Base-by-base conservation (phyloP, 352 stramenopile species). In the Phytopythium litorale region DNA sequence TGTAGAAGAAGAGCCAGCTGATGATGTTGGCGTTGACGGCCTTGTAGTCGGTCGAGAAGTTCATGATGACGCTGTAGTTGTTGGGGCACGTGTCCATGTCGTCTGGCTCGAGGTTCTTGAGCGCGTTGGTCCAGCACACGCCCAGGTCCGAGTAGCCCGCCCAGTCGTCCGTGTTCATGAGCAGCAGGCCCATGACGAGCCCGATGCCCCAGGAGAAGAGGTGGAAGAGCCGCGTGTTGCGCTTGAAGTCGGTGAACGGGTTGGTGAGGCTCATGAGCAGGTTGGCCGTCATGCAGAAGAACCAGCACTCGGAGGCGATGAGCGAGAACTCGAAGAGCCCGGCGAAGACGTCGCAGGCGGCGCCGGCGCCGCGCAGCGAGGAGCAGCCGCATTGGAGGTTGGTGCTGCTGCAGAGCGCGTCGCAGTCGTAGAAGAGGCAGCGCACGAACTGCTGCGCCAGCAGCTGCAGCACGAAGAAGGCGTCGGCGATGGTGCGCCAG, bases 221-320 rank as follows among this genome's bases (percentile, higher is more conserved):
- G 72, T 96, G 86, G 70, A 94, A 96, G 45, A 91, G 53, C 16
- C 79, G 64, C 52, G 76, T 93, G 74, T 96, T 96, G 64, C 79
- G 70, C 67, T 95, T 94, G 64, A 94, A 96, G 72, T 96, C 85
- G 19, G 85, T 96, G 62, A 97, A 97, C 19, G 89, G 89, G 67
- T 96, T 97, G 7, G 85, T 96, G 37, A 96, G 72, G 57, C 84
- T 91, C 70, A 96, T 75, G 45, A 94, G 67, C 42, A 97, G 63
- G 64, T 97, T 91, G 37, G 93, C 71, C 49, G 89, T 92, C 84
- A 97, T 94, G 48, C 84, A 92, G 55, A 96, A 86, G 74, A 97
- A 96, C 84, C 87, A 96, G 66, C 80, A 91, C 66, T 94, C 85
- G 52, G 84, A 83, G 4, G 85, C 81, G 60, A 96, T 78, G 28